Evolutionary conservation across 2,329 filamentous ascomycete species (phyloP).

Genomic region (Ceratocystis variospora): DNA sequence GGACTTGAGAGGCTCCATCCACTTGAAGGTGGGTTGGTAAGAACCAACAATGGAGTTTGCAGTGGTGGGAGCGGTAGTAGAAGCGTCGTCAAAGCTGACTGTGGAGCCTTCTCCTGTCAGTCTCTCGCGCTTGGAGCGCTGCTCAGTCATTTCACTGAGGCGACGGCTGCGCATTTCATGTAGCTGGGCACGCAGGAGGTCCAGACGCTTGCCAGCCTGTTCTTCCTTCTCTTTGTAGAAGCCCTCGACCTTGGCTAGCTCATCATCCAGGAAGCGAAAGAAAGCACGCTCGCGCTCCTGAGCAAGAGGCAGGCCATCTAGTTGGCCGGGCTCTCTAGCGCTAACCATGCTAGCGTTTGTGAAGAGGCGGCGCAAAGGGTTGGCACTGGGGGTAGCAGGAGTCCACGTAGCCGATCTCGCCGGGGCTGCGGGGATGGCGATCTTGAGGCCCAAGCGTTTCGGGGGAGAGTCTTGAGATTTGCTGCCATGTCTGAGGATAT

Average conservation of each 20-base stretch:
- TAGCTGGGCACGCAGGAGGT: slow-evolving; percentile 63
- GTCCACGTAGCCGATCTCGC: slow-evolving; percentile 1
- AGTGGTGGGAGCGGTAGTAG: background rate
- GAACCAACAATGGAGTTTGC: background rate
- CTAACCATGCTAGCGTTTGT: slow-evolving; percentile 23
- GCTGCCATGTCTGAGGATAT: slow-evolving; percentile 10
- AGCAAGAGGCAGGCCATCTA: slow-evolving; percentile 44
- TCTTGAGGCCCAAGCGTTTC: slow-evolving; percentile 3
- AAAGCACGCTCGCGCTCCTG: slow-evolving; percentile 71
- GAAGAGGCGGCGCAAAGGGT: slow-evolving; percentile 27
- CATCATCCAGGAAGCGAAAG: slow-evolving; percentile 65
- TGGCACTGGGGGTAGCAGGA: slow-evolving; percentile 23
- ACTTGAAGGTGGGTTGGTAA: slow-evolving; percentile 21
- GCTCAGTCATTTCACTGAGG: slow-evolving; percentile 51
- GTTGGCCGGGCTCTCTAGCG: slow-evolving; percentile 23
- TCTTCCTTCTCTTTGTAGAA: slow-evolving; percentile 86
- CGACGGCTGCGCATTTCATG: slow-evolving; percentile 85
- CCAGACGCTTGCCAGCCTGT: slow-evolving; percentile 61
- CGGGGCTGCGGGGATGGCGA: background rate
- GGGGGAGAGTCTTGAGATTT: background rate
- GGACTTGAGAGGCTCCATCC: slow-evolving; percentile 41
- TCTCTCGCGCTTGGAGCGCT: slow-evolving; percentile 26
- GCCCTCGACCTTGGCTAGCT: slow-evolving; percentile 79
- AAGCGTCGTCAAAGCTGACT: slow-evolving; percentile 16
- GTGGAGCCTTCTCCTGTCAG: slow-evolving; percentile 20